Evolutionary conservation across 257 asterid species (phyloP).

Genomic region (Plantago major): DNA sequence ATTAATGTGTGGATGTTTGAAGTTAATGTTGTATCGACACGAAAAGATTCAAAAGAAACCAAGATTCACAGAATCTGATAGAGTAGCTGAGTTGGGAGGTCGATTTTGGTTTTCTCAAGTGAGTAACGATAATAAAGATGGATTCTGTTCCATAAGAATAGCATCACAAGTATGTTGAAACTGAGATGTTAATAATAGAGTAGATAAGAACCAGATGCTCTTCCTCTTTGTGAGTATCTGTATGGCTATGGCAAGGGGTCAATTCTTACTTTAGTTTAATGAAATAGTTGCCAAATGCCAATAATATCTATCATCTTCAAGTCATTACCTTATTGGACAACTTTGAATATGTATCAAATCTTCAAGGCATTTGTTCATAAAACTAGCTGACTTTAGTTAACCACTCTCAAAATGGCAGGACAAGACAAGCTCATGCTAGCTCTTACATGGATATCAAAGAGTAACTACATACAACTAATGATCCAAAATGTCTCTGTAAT

Average conservation of each 20-base stretch:
- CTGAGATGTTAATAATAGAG: conserved; percentile 12
- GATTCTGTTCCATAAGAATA: conserved; percentile 4
- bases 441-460: too few species aligned
- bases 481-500: too few species aligned
- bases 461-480: too few species aligned
- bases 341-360: neutral
- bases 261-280: conserved; percentile 1
- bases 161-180: conserved; percentile 6
- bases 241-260: neutral
- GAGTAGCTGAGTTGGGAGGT: neutral
- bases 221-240: conserved; percentile 8
- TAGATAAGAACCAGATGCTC: conserved; percentile 28
- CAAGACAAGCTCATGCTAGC: too few species aligned
- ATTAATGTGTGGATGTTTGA: neutral
- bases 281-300: too few species aligned
- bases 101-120: neutral
- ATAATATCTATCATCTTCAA: neutral
- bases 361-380: neutral
- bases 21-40: neutral
- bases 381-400: too few species aligned
- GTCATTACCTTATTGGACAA: conserved; percentile 2
- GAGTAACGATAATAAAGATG: neutral
- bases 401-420: too few species aligned
- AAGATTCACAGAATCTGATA: conserved; percentile 8
- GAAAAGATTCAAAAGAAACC: conserved; percentile 11